Evolutionary conservation across 2,329 filamentous ascomycete genomes (phyloP).

Genomic region (Colletotrichum sp.): DNA sequence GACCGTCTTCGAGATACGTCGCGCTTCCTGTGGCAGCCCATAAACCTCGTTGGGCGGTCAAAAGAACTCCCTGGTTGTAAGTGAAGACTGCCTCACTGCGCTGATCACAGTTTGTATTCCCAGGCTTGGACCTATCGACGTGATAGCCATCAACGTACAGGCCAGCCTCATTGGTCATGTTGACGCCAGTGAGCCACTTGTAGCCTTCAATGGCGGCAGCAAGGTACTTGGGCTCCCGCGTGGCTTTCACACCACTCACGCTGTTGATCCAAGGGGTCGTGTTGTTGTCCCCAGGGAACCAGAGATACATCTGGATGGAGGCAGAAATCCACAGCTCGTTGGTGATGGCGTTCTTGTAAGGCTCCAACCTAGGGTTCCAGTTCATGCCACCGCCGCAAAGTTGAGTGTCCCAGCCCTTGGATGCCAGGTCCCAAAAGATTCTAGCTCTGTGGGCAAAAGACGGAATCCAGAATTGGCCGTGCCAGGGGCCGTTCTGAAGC

Average conservation of each 20-base stretch:
- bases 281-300: conserved; percentile 83
- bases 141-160: conserved; percentile 91
- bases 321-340: conserved; percentile 90
- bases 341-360: conserved; percentile 97
- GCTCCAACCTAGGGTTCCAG: conserved; percentile 81
- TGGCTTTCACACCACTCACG: conserved; percentile 23
- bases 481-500: conserved; percentile 63
- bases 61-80: conserved; percentile 92
- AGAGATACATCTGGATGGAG: conserved; percentile 86
- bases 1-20: conserved; percentile 78
- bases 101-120: conserved; percentile 77
- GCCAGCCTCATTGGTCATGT: conserved; percentile 80
- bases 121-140: conserved; percentile 65
- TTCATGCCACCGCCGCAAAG: conserved; percentile 89
- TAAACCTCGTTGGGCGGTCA: conserved; percentile 81
- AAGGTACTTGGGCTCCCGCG: conserved; percentile 69
- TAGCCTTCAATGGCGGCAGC: conserved; percentile 79
- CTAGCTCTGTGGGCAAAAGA: conserved; percentile 84
- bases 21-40: conserved; percentile 79
- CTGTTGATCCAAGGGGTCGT: conserved; percentile 66
- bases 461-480: conserved; percentile 76
- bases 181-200: conserved; percentile 77
- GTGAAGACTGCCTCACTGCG: conserved; percentile 92
- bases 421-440: conserved; percentile 84
- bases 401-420: conserved; percentile 79